Evolutionary conservation across 345 rosid species (phyloP).

Genomic region (Odontarrhena argentea): DNA sequence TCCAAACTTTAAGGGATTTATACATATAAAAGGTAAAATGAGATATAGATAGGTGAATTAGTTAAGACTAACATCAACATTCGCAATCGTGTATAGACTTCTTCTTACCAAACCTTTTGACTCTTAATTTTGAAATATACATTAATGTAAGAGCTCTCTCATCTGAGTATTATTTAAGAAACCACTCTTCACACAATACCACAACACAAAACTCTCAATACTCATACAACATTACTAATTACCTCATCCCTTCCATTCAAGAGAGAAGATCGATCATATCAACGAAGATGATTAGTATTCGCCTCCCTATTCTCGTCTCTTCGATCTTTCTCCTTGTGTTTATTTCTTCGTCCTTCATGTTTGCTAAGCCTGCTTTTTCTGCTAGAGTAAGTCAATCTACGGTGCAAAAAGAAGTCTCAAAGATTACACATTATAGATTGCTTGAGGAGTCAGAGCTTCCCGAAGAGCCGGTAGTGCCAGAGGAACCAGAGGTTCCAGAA

Average conservation of each 20-base stretch:
- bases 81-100: constrained; percentile 19
- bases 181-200: constrained; percentile 15
- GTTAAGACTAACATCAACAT: constrained; percentile 31
- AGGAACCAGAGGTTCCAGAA: constrained; percentile 30
- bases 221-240: not conserved
- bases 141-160: constrained; percentile 2
- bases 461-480: constrained; percentile 1
- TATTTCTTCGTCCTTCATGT: constrained; percentile 19
- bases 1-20: not conserved
- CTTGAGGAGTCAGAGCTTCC: constrained; percentile 7
- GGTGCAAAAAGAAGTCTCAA: constrained; percentile 22
- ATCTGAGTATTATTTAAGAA: constrained; percentile 27
- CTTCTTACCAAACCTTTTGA: constrained; percentile 34
- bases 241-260: not conserved
- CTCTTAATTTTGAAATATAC: constrained; percentile 1
- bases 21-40: constrained; percentile 7
- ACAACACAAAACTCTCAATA: constrained; percentile 10
- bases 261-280: constrained; percentile 1
- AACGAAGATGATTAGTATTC: constrained; percentile 20
- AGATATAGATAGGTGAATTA: constrained; percentile 37
- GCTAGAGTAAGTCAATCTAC: constrained; percentile 34
- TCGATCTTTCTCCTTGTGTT: constrained; percentile 11
- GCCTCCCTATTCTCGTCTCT: constrained; percentile 27
- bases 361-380: constrained; percentile 24
- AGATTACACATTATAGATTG: constrained; percentile 5